Percentiles rank a stretch among this genome's conserved stretches.
Conservation (phyloP, 352 stramenopile genomes). For the Bremia lactucae region DNA sequence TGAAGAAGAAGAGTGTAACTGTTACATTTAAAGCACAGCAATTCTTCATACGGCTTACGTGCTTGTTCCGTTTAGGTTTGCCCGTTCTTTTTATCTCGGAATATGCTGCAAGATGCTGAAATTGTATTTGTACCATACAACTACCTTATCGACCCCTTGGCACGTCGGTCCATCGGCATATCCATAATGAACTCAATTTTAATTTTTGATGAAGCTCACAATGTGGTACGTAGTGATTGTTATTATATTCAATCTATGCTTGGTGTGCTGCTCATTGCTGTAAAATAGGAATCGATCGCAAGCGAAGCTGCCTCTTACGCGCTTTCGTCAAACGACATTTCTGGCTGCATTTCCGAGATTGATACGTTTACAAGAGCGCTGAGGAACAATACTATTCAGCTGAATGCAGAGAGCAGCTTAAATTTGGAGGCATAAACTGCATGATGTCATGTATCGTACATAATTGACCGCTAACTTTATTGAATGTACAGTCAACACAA, state of each 20-base stretch:
- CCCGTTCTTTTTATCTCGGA: constrained; percentile 94
- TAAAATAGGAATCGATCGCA: constrained; percentile 67
- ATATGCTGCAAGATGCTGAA: constrained; percentile 87
- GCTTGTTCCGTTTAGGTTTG: constrained; percentile 72
- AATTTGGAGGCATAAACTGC: constrained; percentile 42
- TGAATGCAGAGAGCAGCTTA: constrained; percentile 39
- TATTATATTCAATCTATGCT: neutral
- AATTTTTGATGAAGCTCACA: constrained; percentile 99
- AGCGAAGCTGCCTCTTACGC: constrained; percentile 95
- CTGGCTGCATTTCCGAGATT: constrained; percentile 90
- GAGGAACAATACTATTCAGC: constrained; percentile 42
- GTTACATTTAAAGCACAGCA: neutral
- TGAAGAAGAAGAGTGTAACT: constrained; percentile 64
- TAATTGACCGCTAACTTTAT: constrained; percentile 7
- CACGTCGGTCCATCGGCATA: constrained; percentile 87
- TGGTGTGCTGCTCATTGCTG: neutral
- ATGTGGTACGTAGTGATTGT: constrained; percentile 81
- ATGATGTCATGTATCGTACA: neutral
- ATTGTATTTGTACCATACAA: constrained; percentile 99
- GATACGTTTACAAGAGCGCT: constrained; percentile 72
- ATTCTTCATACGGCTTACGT: neutral
- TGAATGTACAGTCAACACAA: constrained; percentile 45
- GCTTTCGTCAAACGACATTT: constrained; percentile 89
- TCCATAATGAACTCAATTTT: constrained; percentile 94
- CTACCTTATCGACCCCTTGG: constrained; percentile 95